Evolutionary conservation across 106 monocot genomes (phyloP).

Genomic region (Hemerocallis citrina): DNA sequence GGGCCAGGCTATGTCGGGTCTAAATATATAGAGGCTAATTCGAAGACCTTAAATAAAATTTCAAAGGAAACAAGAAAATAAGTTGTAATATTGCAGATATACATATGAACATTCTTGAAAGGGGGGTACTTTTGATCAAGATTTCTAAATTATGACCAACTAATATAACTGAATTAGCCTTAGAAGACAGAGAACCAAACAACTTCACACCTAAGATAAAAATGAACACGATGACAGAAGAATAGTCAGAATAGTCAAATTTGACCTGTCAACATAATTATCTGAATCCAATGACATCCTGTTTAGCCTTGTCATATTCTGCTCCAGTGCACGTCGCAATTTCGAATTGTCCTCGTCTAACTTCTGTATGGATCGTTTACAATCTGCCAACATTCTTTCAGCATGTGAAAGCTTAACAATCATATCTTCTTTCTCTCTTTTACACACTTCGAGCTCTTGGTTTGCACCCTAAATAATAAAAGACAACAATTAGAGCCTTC

Average conservation of each 20-base stretch:
- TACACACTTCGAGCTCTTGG: slow-evolving; percentile 45
- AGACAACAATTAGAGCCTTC: not conserved
- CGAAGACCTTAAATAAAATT: too few species aligned
- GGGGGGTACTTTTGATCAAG: too few species aligned
- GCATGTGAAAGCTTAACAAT: slow-evolving; percentile 40
- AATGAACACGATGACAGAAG: too few species aligned
- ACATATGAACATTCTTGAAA: too few species aligned
- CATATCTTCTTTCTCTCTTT: slow-evolving; percentile 65
- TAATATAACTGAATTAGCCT: too few species aligned
- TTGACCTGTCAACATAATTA: slow-evolving; percentile 94
- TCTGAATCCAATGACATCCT: slow-evolving; percentile 98
- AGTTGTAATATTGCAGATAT: too few species aligned
- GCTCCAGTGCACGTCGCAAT: slow-evolving; percentile 72
- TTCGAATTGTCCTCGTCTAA: slow-evolving; percentile 92
- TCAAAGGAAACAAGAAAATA: too few species aligned
- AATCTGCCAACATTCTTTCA: slow-evolving; percentile 61
- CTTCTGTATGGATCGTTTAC: slow-evolving; percentile 60
- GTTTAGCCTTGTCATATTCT: slow-evolving; percentile 88
- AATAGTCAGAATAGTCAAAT: not conserved
- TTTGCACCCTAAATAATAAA: slow-evolving; percentile 46
- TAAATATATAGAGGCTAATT: too few species aligned
- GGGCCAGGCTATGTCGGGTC: too few species aligned
- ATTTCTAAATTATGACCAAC: too few species aligned
- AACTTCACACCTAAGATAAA: too few species aligned
- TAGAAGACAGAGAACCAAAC: too few species aligned